Base-by-base conservation (phyloP, 257 asterid genomes). In the Jacaranda mimosifolia region DNA sequence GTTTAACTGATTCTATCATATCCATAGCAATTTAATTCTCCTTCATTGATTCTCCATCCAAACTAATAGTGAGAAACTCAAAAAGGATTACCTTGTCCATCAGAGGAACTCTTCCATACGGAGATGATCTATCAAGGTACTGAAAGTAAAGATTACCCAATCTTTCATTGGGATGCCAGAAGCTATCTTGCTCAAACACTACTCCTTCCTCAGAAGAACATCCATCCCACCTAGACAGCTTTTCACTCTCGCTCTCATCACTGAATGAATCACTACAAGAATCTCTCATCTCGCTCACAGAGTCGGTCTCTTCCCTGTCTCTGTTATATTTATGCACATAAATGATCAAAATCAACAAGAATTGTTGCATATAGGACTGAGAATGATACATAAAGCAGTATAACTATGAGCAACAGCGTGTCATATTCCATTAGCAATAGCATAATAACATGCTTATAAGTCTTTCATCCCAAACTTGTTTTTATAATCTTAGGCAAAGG, bases 211-310 rank as follows among this genome's bases (percentile, higher is more conserved):
- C 94, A 1, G 94, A 85, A n/a, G 91, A 88, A 70, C 92, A 88
- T 35, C 96, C 94, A 12, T 91, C 94, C 87, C 93, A 87, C 79
- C 96, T 85, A 35, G 86, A 90, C 11, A 80, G 66, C 85, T 86
- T 91, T 53, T 91, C 96, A 39, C 91, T 81, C 85, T 91, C 96
- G 66, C 94, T 89, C 81, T 89, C 94, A 4, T 91, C 94, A 46
- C 94, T 91, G 68, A 79, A 87, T 6, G 96, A 87, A 78, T 91
- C 96, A 36, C 94, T 90, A 69, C 58, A 90, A 9, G 93, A 90
- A 70, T 90, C 94, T 83, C 93, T 80, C 26, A 89, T 85, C 80
- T 88, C 92, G 63, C 89, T 85, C 17, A 83, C 82, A 26, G 88
- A 88, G 10, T 85, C 91, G 3, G 78, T 76, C 84, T 89, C 91